Evolutionary conservation across 345 rosid species (phyloP).

Genomic region (Mallotus nudiflorus): DNA sequence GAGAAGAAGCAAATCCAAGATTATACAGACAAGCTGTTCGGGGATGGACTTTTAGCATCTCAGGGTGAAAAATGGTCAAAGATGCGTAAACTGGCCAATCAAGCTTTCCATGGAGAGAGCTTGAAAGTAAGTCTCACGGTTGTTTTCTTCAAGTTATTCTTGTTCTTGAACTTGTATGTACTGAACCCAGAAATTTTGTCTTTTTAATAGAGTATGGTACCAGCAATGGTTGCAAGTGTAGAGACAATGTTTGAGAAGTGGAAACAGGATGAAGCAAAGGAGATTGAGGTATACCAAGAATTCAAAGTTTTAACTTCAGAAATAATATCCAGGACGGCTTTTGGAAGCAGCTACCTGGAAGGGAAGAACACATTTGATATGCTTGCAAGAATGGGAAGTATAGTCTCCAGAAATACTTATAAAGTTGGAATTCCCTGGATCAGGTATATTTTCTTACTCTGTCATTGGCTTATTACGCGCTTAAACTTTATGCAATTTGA

Average conservation of each 20-base stretch:
- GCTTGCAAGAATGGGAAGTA: not conserved
- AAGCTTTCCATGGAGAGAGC: constrained; percentile 24
- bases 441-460: not conserved
- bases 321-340: constrained; percentile 18
- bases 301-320: constrained; percentile 19
- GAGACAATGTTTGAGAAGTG: constrained; percentile 20
- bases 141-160: not conserved
- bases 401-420: not conserved
- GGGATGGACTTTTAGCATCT: constrained; percentile 14
- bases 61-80: constrained; percentile 28
- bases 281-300: constrained; percentile 15
- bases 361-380: constrained; percentile 14
- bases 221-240: constrained; percentile 18
- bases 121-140: constrained; percentile 16
- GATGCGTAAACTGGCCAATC: constrained; percentile 21
- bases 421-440: constrained; percentile 17
- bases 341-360: constrained; percentile 18
- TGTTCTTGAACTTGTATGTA: not conserved
- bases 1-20: not conserved
- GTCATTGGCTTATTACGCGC: not conserved
- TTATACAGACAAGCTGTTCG: not conserved
- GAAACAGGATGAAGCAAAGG: constrained; percentile 4
- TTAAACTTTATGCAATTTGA: no score
- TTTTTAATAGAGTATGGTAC: constrained; percentile 11
- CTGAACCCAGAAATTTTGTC: not conserved